Conservation (phyloP, 75 land plant genomes). For the Gnetum montanum region DNA sequence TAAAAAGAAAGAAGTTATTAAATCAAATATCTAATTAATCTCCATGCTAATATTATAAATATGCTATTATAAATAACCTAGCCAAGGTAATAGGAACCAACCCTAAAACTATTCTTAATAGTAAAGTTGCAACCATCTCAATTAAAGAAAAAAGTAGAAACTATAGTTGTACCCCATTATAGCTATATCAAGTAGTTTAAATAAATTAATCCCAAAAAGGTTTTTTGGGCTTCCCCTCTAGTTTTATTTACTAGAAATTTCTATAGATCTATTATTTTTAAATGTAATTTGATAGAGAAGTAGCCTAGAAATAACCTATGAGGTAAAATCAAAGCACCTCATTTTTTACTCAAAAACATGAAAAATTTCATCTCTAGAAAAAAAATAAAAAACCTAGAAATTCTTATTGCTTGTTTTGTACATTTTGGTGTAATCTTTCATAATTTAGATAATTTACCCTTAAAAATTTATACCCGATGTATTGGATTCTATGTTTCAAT, state of each 20-base stretch:
- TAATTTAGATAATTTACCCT: too few relatives aligned
- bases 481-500: too few relatives aligned
- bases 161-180: not conserved
- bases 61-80: constrained; percentile 1
- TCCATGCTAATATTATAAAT: constrained; percentile 8
- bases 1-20: not conserved
- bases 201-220: not conserved
- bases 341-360: too few relatives aligned
- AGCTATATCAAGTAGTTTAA: too few relatives aligned
- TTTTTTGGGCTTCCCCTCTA: not conserved
- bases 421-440: too few relatives aligned
- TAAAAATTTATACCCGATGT: too few relatives aligned
- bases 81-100: constrained; percentile 4
- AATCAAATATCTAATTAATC: constrained; percentile 7
- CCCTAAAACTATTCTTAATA: constrained; percentile 6
- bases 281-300: too few relatives aligned
- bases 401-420: too few relatives aligned
- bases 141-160: not conserved
- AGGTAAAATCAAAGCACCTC: too few relatives aligned
- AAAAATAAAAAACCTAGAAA: too few relatives aligned
- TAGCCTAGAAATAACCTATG: too few relatives aligned
- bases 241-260: not conserved
- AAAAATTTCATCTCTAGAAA: too few relatives aligned
- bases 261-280: not conserved
- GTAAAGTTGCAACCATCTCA: constrained; percentile 4